Conservation (phyloP, 2,329 filamentous ascomycete genomes). For the Stagonosporopsis rhizophila region DNA sequence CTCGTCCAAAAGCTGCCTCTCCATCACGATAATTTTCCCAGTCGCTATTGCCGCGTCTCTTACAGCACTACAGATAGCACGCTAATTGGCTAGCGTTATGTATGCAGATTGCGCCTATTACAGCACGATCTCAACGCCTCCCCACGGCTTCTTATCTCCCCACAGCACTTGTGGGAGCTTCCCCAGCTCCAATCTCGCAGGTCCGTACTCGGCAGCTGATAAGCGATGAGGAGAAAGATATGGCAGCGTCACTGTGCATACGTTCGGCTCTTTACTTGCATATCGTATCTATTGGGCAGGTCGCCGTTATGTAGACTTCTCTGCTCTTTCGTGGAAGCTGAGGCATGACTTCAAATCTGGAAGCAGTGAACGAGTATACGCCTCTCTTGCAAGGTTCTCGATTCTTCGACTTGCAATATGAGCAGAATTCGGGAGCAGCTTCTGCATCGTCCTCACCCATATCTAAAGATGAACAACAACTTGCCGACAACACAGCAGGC, state of each 20-base stretch:
- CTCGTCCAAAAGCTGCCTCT: neutral
- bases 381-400: constrained; percentile 44
- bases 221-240: constrained; percentile 6
- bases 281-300: neutral
- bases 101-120: constrained; percentile 12
- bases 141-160: constrained; percentile 29
- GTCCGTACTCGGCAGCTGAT: constrained; percentile 7
- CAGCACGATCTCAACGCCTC: neutral
- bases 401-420: constrained; percentile 43
- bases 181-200: constrained; percentile 10
- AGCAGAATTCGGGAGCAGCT: constrained; percentile 52
- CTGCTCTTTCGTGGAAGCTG: neutral
- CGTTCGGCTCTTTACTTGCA: neutral
- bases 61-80: constrained; percentile 3
- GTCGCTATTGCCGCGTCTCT: neutral
- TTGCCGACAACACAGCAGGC: constrained; percentile 57
- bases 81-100: constrained; percentile 19
- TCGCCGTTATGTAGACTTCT: neutral
- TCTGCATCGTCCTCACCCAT: constrained; percentile 55
- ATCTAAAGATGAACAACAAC: constrained; percentile 59
- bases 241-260: constrained; percentile 10
- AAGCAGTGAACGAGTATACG: constrained; percentile 44
- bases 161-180: constrained; percentile 14
- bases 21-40: neutral
- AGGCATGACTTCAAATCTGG: constrained; percentile 32